Conservation (phyloP, 2,329 filamentous ascomycete species). For the Aotearoamyces nothofagi region DNA sequence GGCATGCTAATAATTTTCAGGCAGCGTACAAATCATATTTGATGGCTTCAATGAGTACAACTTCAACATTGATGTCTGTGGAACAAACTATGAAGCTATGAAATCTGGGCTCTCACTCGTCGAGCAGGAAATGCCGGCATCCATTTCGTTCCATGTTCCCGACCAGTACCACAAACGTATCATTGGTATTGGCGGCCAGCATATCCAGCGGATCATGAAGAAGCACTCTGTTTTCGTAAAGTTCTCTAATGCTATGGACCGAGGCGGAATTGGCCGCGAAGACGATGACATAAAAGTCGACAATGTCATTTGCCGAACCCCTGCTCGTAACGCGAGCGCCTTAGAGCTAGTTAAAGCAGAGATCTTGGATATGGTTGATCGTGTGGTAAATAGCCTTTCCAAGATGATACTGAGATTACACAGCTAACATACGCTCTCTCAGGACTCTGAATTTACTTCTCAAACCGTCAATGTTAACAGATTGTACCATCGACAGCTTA, state of each 20-base stretch:
- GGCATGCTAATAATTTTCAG: constrained; percentile 21
- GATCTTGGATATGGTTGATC: constrained; percentile 98
- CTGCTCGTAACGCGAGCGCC: constrained; percentile 91
- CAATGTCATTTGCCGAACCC: constrained; percentile 96
- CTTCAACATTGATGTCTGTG: constrained; percentile 97
- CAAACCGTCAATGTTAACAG: constrained; percentile 90
- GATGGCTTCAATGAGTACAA: constrained; percentile 99
- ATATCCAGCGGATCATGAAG: constrained; percentile 99
- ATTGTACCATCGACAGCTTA: constrained; percentile 85
- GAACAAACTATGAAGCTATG: constrained; percentile 81
- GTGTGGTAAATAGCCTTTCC: constrained; percentile 4
- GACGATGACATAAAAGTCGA: constrained; percentile 98
- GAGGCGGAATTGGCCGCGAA: constrained; percentile 79
- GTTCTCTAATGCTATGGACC: constrained; percentile 98
- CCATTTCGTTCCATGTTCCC: constrained; percentile 96
- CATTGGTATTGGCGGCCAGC: constrained; percentile 94
- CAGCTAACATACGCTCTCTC: constrained; percentile 21
- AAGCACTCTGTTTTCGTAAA: constrained; percentile 99
- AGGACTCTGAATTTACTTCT: constrained; percentile 87
- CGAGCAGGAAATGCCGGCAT: constrained; percentile 97
- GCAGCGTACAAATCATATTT: constrained; percentile 96
- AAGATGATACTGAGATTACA: background rate
- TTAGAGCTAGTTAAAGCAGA: constrained; percentile 95
- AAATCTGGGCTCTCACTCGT: constrained; percentile 86
- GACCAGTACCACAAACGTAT: constrained; percentile 99